Conservation (phyloP, 2,329 filamentous ascomycete species). For the Phyllosticta paracitricarpa region DNA sequence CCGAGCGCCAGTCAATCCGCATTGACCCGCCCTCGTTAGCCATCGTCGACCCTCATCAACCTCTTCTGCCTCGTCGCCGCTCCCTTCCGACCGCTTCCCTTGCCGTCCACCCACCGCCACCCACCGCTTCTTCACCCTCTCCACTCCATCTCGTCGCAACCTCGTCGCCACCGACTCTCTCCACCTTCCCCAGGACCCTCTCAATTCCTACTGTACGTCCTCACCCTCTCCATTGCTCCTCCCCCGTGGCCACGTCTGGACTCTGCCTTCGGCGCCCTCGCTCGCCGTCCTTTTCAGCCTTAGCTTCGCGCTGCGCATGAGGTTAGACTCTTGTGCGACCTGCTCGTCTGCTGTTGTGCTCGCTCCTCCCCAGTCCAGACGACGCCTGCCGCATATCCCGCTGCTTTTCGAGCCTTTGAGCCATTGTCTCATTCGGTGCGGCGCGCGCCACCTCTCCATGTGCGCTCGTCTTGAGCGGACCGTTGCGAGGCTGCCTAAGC, state of each 20-base stretch:
- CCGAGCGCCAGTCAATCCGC: background rate
- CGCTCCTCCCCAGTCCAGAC: constrained; percentile 16
- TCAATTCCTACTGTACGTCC: constrained; percentile 1
- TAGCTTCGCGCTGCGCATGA: constrained; percentile 6
- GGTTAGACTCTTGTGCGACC: constrained; percentile 7
- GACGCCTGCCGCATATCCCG: constrained; percentile 2
- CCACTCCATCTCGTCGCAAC: no score
- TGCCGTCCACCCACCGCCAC: constrained; percentile 6
- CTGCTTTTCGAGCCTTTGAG: constrained; percentile 6
- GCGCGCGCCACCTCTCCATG: constrained; percentile 24
- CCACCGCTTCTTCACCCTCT: no score
- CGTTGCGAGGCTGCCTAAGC: constrained; percentile 4
- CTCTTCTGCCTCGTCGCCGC: no score
- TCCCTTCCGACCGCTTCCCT: constrained; percentile 11
- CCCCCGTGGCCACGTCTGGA: constrained; percentile 8
- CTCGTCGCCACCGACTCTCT: background rate
- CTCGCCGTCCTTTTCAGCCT: constrained; percentile 7
- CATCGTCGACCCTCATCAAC: background rate
- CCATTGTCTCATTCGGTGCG: constrained; percentile 14
- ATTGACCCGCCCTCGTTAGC: background rate
- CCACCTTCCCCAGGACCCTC: background rate
- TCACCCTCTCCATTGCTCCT: constrained; percentile 9
- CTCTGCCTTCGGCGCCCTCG: background rate
- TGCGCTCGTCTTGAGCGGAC: background rate
- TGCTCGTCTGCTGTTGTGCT: constrained; percentile 1